Conservation (phyloP, 2,329 filamentous ascomycete genomes). For the Fusarium piperis region DNA sequence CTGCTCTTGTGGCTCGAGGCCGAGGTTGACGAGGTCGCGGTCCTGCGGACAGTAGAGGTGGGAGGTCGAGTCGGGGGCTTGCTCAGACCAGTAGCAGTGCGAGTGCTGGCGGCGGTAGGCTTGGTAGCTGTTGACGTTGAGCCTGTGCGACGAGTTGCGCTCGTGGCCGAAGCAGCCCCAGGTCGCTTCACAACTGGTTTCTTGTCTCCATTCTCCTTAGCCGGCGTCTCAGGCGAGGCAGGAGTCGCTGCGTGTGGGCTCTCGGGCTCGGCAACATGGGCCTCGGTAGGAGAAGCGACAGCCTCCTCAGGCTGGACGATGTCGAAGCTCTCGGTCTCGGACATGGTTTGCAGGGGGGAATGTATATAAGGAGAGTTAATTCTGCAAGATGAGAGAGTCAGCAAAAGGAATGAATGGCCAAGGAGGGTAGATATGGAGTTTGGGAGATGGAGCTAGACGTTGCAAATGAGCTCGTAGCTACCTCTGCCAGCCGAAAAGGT, state of each 20-base stretch:
- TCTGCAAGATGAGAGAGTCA: conserved; percentile 15
- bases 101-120: conserved; percentile 46
- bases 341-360: conserved; percentile 49
- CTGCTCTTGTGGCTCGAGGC: conserved; percentile 57
- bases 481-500: conserved; percentile 4
- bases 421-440: background rate
- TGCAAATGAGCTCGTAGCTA: conserved; percentile 2
- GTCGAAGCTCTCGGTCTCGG: conserved; percentile 59
- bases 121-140: conserved; percentile 38
- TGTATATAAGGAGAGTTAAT: conserved; percentile 22
- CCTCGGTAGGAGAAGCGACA: conserved; percentile 45
- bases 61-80: conserved; percentile 61
- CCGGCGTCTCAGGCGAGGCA: conserved; percentile 46
- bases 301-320: conserved; percentile 56
- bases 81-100: conserved; percentile 53
- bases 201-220: conserved; percentile 45
- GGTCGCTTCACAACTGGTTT: conserved; percentile 51
- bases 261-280: conserved; percentile 35
- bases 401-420: background rate
- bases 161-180: conserved; percentile 44
- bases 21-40: conserved; percentile 49
- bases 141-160: conserved; percentile 32
- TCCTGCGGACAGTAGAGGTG: conserved; percentile 47
- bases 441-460: conserved; percentile 7
- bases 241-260: conserved; percentile 43